These are phyloP conservation scores for Linnemannia exigua DNA, from an alignment of 192 early-diverging fungal species.

Conservation along the genomic window DNA sequence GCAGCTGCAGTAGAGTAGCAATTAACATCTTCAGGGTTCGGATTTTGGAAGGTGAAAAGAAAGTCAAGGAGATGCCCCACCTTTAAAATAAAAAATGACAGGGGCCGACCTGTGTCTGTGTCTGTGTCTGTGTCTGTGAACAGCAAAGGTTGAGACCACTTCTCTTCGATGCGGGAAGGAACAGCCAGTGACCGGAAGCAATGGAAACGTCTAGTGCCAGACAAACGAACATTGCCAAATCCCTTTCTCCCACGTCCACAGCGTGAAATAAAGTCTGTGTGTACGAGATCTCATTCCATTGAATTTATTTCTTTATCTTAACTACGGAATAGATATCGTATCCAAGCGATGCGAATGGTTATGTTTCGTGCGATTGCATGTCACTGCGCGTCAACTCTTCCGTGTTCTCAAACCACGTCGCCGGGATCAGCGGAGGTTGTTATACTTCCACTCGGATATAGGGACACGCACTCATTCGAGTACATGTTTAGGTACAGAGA, in stretches of 20 bases:
- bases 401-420: neutral
- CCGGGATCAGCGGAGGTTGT: too few species aligned
- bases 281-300: neutral
- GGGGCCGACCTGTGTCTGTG: neutral
- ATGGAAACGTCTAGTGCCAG: neutral
- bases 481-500: too few species aligned
- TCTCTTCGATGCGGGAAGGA: neutral
- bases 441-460: too few species aligned
- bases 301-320: neutral
- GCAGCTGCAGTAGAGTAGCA: neutral
- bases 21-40: neutral
- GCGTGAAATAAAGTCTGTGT: neutral
- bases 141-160: neutral
- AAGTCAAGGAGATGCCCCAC: neutral
- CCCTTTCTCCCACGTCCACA: neutral
- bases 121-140: neutral
- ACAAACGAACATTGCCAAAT: neutral
- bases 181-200: neutral
- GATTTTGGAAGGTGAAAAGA: neutral
- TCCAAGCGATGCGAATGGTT: neutral
- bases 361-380: neutral
- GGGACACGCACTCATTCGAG: too few species aligned
- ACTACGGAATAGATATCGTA: neutral
- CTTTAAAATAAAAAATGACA: neutral
- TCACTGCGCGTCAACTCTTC: neutral